Base-by-base conservation (phyloP, 371 early-diverging fungal genomes). In the Coemansia sp. region DNA sequence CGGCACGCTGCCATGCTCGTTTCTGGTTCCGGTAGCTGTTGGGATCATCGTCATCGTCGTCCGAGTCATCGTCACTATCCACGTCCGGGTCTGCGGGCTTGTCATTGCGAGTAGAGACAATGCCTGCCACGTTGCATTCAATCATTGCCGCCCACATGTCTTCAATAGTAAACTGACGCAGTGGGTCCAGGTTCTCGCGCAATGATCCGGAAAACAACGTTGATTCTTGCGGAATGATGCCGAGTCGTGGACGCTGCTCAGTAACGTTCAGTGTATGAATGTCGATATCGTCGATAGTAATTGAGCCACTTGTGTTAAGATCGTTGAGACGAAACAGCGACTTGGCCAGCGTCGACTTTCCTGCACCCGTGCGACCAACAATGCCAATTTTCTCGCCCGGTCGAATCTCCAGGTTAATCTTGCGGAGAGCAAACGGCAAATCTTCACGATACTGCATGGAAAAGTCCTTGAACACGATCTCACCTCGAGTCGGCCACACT, bases 221-320 rank as follows among this genome's bases (percentile, higher is more conserved):
- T 4, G 87, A 84, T 57, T 86, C 86, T 62, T 89, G 90, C 3
- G 90, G 90, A 40, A 90, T 88, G 40, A 89, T 88, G 16, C 85
- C 77, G 59, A 90, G 65, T 20, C 75, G 68, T 7, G 82, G 80
- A n/a, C 91, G 83, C 78, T 90, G 52, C 52, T 80, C 81, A 18
- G 71, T 62, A 61, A 89, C 73, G 11, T 82, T 78, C 21, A 88
- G 68, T 48, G 70, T 56, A 1, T 69, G 59, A 26, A 86, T 84
- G 44, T 86, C 82, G 7, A 86, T 62, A 25, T 83, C 86, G 54
- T 87, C 88, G 56, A 86, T 85, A 3, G 55, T 2, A 21, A 90
- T 86, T 0, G 71, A 62, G 2, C 86, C 89, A 14, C 26, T 48
- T 3, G 50, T 20, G 20, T 14, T 85, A 2, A 92, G 84, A 2